Percentiles rank a stretch among this genome's conserved stretches.
These are phyloP conservation scores for Globisporangium abappressorium DNA, from an alignment of 352 stramenopile genomes.

Conservation along the genomic window DNA sequence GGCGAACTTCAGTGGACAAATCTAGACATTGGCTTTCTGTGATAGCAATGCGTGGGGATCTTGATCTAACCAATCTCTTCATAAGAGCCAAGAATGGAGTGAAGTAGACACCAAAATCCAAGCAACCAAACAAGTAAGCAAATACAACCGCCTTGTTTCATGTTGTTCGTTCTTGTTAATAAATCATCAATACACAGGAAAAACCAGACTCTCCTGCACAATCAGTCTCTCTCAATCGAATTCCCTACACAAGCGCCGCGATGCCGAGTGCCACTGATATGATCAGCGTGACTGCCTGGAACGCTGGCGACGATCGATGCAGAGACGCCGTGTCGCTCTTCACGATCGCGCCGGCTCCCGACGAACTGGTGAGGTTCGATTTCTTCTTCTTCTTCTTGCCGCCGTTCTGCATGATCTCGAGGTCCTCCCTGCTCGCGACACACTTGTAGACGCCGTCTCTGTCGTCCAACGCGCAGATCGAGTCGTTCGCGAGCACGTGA, in stretches of 20 bases:
- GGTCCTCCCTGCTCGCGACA: conserved; percentile 56
- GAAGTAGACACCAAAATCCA: not conserved
- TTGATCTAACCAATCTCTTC: not conserved
- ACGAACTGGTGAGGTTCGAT: conserved; percentile 9
- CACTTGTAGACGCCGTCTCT: conserved; percentile 74
- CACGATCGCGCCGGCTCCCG: not conserved
- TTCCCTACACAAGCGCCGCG: conserved; percentile 5
- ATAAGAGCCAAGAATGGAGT: not conserved
- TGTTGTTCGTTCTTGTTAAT: not conserved
- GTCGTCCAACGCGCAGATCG: conserved; percentile 53
- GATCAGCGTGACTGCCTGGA: conserved; percentile 12
- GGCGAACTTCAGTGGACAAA: conserved; percentile 71
- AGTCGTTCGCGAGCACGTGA: conserved; percentile 59
- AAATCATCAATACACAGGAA: not conserved
- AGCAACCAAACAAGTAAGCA: not conserved
- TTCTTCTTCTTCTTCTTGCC: conserved; percentile 41
- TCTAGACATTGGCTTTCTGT: conserved; percentile 26
- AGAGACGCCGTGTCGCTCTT: not conserved
- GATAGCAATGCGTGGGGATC: not conserved
- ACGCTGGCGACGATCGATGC: not conserved
- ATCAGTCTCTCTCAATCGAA: not conserved
- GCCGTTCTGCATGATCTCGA: conserved; percentile 55
- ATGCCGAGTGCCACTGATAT: conserved; percentile 7
- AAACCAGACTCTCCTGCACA: conserved; percentile 4
- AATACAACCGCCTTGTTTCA: conserved; percentile 5